Conservation (phyloP, 257 asterid genomes). For the Parsonsia alboflavescens region DNA sequence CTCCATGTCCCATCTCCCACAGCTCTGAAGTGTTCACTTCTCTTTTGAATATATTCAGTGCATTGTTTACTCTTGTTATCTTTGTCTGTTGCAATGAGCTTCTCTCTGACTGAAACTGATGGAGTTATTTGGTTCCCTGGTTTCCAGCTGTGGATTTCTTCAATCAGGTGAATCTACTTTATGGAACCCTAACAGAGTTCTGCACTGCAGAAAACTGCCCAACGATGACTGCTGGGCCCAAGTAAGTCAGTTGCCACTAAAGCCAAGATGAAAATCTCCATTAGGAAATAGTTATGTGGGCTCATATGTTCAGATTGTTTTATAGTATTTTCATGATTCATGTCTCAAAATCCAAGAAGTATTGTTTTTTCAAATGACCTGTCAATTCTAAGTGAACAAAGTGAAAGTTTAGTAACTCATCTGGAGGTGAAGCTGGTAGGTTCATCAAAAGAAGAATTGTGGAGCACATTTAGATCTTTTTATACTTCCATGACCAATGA, state of each 20-base stretch:
- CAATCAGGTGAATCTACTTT: conserved; percentile 94
- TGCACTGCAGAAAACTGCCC: conserved; percentile 91
- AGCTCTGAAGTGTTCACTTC: neutral
- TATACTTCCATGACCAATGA: neutral
- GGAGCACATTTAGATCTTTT: neutral
- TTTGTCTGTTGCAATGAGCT: conserved; percentile 1
- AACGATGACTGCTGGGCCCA: conserved; percentile 96
- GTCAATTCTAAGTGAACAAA: neutral
- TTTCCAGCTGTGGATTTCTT: conserved; percentile 91
- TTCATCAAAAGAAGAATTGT: neutral
- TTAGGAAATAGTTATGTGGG: neutral
- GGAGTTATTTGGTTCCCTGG: conserved; percentile 23
- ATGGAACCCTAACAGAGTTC: conserved; percentile 91
- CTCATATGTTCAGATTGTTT: neutral
- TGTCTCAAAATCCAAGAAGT: neutral
- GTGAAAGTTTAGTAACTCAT: neutral
- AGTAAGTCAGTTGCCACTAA: conserved; percentile 40
- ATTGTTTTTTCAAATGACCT: neutral
- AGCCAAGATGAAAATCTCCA: neutral
- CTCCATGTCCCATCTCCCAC: neutral
- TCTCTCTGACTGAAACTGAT: conserved; percentile 26
- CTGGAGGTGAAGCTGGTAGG: neutral
- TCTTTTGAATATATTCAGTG: neutral
- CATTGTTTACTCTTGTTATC: neutral
- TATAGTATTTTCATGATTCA: neutral